Base-by-base conservation (phyloP, 2,329 filamentous ascomycete genomes). In the Teratosphaeria destructans region DNA sequence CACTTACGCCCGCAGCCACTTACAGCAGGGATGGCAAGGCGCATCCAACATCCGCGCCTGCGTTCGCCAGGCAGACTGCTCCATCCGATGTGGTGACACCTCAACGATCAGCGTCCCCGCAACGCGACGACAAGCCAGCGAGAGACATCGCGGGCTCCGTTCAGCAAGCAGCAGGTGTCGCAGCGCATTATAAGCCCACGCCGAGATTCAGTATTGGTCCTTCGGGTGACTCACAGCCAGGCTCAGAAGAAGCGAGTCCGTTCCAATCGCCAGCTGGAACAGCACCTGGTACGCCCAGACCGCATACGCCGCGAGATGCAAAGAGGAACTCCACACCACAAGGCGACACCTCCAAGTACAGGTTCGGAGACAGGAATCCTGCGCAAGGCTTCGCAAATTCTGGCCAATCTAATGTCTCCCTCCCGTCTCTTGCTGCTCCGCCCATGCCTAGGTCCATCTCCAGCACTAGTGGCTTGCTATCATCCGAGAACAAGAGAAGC, bases 1-100 rank as follows among this genome's bases (percentile, higher is more conserved):
- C 91, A 52, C 81, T 97, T 57, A 96, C 92, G 12, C 93, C 93
- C 19, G 86, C 90, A 58, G 91, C 86, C 57, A 93, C 90, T 52
- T 78, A 79, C 64, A 83, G 82, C 57, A 78, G 79, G 66, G 84
- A 85, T 70, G 78, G 70, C 67, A 77, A 71, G 65, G 65, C 29
- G 32, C 54, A 59, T 52, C 23, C 61, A 57, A 11, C 64, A 62
- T 37, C 61, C 52, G 55, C 58, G 23, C 63, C 65, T 29, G 72
- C 70, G 61, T 49, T 49, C 43, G 19, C 8, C 19, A 19, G 43
- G 16, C 43, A 49, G 19, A 54, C 65, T 5, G 75, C 71, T 32
- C 68, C 72, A 52, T 73, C 78, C 49, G 74, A 78, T 61, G 79
- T 84, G 59, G 85, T 89, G 67, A 89, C 86, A 2, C 87, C 86